Conservation (phyloP, 1,139 yeast species). For the Kazachstania sp. region DNA sequence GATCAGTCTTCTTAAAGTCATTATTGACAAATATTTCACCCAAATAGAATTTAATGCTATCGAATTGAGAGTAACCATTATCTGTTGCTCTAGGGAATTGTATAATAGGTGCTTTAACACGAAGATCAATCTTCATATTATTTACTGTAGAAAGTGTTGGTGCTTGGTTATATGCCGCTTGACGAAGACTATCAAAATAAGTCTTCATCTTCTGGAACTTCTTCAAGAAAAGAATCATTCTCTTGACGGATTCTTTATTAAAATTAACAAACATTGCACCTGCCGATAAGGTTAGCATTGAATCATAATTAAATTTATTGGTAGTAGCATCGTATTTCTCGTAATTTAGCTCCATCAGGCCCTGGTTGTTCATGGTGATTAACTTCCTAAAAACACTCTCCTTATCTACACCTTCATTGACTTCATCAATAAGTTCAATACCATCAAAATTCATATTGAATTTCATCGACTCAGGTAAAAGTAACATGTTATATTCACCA, state of each 20-base stretch:
- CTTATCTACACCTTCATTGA: constrained; percentile 52
- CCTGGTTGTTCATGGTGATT: constrained; percentile 72
- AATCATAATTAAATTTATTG: constrained; percentile 41
- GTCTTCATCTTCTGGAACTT: constrained; percentile 82
- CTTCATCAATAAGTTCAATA: constrained; percentile 67
- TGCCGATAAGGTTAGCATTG: constrained; percentile 57
- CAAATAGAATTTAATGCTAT: constrained; percentile 59
- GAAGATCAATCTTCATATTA: constrained; percentile 64
- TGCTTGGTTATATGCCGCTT: constrained; percentile 61
- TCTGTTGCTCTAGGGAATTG: constrained; percentile 59
- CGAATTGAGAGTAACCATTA: constrained; percentile 39
- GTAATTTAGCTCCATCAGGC: constrained; percentile 73
- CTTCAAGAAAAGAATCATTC: constrained; percentile 56
- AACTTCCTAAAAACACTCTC: constrained; percentile 57
- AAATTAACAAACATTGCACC: constrained; percentile 71
- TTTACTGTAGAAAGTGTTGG: constrained; percentile 32
- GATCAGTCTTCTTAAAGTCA: constrained; percentile 36
- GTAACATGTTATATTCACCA: constrained; percentile 56
- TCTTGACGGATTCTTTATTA: constrained; percentile 69
- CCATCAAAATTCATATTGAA: constrained; percentile 74
- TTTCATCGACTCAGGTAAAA: constrained; percentile 73
- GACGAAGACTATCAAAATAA: constrained; percentile 78
- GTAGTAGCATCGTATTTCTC: constrained; percentile 66
- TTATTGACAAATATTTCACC: constrained; percentile 80
- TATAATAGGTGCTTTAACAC: constrained; percentile 72